A percentile compares a stretch with the other conserved stretches of the same genome.
phyloP scores from a whole-genome alignment of 2,329 filamentous ascomycete genomes.

The Trichoderma semiorbis region DNA sequence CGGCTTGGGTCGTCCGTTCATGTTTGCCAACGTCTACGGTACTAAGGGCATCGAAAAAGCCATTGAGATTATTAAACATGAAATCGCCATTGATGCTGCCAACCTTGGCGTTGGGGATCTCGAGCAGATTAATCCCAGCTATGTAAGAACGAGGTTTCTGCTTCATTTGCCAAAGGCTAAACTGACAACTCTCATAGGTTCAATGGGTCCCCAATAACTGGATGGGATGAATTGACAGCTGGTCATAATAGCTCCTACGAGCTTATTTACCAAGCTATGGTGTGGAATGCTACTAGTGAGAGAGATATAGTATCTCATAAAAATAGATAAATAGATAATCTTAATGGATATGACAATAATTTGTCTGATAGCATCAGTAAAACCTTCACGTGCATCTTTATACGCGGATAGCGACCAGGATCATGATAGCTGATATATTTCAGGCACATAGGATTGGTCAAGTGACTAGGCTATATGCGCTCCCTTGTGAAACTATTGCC shows the following conservation, averaged over 20 bases:
- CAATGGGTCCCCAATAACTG: background rate
- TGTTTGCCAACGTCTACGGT: slow-evolving; percentile 53
- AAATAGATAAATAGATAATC: background rate
- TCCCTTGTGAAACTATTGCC: background rate
- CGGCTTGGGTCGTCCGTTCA: slow-evolving; percentile 48
- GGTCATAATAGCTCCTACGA: background rate
- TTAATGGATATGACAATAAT: background rate
- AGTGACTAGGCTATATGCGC: background rate
- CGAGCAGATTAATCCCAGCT: slow-evolving; percentile 29
- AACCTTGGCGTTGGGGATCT: slow-evolving; percentile 42
- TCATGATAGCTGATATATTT: background rate
- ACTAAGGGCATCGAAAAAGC: slow-evolving; percentile 45
- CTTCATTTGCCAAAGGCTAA: background rate
- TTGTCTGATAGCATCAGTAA: background rate
- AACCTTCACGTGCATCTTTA: background rate
- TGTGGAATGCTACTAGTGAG: background rate
- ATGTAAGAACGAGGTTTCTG: background rate
- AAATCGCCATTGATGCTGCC: slow-evolving; percentile 44
- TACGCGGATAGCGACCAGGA: background rate
- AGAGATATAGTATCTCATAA: background rate
- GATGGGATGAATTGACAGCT: background rate
- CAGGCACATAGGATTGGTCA: background rate
- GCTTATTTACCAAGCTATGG: background rate
- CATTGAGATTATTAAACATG: slow-evolving; percentile 45
- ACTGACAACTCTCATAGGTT: background rate